These are phyloP conservation scores for Erysiphe neolycopersici DNA, from an alignment of 2,329 filamentous ascomycete species.

Conservation along the genomic window DNA sequence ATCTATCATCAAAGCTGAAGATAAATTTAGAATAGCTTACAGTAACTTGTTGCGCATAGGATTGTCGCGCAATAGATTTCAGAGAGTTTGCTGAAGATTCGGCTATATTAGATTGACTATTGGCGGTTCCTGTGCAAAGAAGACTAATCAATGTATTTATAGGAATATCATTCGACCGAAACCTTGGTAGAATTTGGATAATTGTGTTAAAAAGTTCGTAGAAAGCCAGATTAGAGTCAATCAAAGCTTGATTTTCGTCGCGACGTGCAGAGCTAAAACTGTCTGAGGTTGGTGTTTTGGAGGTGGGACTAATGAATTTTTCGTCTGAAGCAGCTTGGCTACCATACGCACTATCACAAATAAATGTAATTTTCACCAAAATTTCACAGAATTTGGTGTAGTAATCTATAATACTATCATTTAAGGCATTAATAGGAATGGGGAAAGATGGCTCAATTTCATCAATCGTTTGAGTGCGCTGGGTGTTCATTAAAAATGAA, in stretches of 20 bases:
- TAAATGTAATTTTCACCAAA: conserved; percentile 78
- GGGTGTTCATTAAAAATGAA: conserved; percentile 20
- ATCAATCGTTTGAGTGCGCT: conserved; percentile 18
- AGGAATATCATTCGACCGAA: conserved; percentile 67
- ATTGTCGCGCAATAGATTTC: conserved; percentile 83
- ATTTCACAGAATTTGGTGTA: conserved; percentile 88
- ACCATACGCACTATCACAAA: conserved; percentile 92
- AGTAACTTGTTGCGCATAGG: conserved; percentile 80
- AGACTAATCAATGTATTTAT: conserved; percentile 88
- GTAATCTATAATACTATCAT: conserved; percentile 55
- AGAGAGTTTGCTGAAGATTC: conserved; percentile 75
- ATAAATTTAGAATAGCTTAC: conserved; percentile 95
- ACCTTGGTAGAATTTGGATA: conserved; percentile 84
- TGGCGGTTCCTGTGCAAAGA: conserved; percentile 84
- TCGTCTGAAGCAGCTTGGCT: conserved; percentile 88
- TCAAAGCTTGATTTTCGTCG: conserved; percentile 43
- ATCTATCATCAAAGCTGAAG: conserved; percentile 93
- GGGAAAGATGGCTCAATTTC: conserved; percentile 39
- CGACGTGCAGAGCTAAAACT: conserved; percentile 74
- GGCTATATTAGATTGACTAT: conserved; percentile 80
- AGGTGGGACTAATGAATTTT: conserved; percentile 65
- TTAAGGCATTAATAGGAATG: conserved; percentile 33
- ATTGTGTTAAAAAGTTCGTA: conserved; percentile 91
- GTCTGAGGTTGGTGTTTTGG: conserved; percentile 85
- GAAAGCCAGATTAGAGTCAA: conserved; percentile 77